Percentiles rank a stretch among this genome's conserved stretches.
phyloP scores from a whole-genome alignment of 2,329 filamentous ascomycete genomes.

The Lasiodiplodia sp. region DNA sequence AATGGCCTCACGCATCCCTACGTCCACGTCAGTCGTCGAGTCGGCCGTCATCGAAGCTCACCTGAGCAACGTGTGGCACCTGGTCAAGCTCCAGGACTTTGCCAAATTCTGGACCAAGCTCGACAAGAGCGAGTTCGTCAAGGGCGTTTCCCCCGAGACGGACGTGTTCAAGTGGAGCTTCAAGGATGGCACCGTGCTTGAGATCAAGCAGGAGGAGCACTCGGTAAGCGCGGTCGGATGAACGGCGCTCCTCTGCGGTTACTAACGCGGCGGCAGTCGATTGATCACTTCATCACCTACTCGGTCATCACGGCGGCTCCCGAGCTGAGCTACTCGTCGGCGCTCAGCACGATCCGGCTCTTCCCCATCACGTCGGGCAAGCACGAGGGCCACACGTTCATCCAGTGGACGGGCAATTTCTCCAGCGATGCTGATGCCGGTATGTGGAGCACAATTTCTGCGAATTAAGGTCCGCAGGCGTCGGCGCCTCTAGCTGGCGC shows the following conservation, averaged over 20 bases:
- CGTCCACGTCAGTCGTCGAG: conserved; percentile 71
- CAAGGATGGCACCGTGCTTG: conserved; percentile 71
- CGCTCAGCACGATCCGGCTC: conserved; percentile 71
- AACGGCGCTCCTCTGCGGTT: not conserved
- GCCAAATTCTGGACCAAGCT: conserved; percentile 71
- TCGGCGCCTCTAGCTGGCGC: not conserved
- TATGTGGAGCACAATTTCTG: conserved; percentile 47
- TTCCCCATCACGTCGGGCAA: conserved; percentile 72
- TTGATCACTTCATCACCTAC: conserved; percentile 80
- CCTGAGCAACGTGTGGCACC: conserved; percentile 73
- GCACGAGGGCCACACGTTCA: conserved; percentile 69
- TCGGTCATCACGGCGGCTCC: conserved; percentile 72
- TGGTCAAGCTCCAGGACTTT: conserved; percentile 76
- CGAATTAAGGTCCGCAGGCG: not conserved
- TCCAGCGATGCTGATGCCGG: conserved; percentile 74
- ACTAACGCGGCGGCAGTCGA: conserved; percentile 54
- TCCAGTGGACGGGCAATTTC: conserved; percentile 75
- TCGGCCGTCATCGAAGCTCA: conserved; percentile 72
- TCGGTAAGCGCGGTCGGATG: conserved; percentile 57
- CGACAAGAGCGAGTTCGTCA: conserved; percentile 67
- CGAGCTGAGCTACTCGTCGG: conserved; percentile 69
- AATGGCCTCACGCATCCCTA: conserved; percentile 60
- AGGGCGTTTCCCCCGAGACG: conserved; percentile 68
- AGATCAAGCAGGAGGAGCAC: conserved; percentile 80
- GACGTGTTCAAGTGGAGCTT: conserved; percentile 75